Base-by-base conservation (phyloP, 2,329 filamentous ascomycete species). In the Didymella pinodella region DNA sequence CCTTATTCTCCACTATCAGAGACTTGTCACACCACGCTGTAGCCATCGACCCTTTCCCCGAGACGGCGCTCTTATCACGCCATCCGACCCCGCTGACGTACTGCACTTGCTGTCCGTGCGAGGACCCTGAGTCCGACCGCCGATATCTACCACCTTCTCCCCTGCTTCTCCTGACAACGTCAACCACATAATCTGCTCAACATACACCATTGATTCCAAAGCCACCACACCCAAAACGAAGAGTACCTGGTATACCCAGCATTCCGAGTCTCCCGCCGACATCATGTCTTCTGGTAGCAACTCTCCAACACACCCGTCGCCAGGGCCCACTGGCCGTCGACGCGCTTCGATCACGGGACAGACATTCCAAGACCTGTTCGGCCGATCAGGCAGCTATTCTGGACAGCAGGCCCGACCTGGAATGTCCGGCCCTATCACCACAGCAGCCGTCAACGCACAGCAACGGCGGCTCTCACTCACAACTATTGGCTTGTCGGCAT, bases 361-460 rank as follows among this genome's bases (percentile, higher is more conserved):
- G 70, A 81, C 80, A 3, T 81, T 83, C 63, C 80, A 80, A 50
- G 80, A 81, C 68, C 73, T 83, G 47, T 83, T 83, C 64, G 78
- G 74, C 43, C 74, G 77, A 52, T 69, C 71, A 56, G 68, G 68
- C 68, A 75, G 69, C 65, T 71, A 73, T 47, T 73, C 65, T 48
- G 72, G 70, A 53, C 71, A 70, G 51, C 73, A 72, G 34, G 58
- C 64, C 46, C 65, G 68, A 32, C 67, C 70, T 54, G 62, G 71
- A 34, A 75, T 77, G 59, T 74, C 78, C 20, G 81, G 81, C 38
- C 80, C 81, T 53, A 83, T 83, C 65, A 79, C 80, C 40, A 76
- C 76, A 31, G 81, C 81, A 31, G 81, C 81, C 38, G 80, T 78
- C 61, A 79, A 83, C 64, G 81, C 81, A 52, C 80, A 82, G 64